Evolutionary conservation across 139 green algal species (phyloP).

Genomic region (Chlorella sp.): DNA sequence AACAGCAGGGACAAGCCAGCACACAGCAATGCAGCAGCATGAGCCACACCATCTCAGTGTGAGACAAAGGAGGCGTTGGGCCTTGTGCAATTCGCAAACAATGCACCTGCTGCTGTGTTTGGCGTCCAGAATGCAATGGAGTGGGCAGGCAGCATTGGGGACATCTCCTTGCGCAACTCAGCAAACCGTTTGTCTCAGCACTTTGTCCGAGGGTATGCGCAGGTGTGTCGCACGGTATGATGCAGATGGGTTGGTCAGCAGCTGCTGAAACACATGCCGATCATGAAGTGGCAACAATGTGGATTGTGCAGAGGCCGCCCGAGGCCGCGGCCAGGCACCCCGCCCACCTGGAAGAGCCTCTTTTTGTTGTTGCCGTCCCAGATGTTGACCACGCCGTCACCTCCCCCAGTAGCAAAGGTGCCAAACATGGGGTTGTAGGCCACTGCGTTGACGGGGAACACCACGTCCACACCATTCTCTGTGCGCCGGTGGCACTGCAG

Average conservation of each 20-base stretch:
- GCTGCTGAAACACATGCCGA: neutral
- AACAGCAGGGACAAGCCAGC: no score
- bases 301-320: neutral
- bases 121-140: neutral
- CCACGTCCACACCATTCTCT: slow-evolving; percentile 53
- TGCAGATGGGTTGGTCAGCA: neutral
- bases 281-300: neutral
- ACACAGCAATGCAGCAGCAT: neutral
- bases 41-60: neutral
- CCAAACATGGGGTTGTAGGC: slow-evolving; percentile 65
- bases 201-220: neutral
- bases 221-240: neutral
- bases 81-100: no score
- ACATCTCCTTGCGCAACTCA: no score
- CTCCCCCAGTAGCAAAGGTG: slow-evolving; percentile 89
- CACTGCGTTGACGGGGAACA: slow-evolving; percentile 85
- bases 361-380: slow-evolving; percentile 94
- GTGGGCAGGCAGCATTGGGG: no score
- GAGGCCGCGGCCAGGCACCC: no score
- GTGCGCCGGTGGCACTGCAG: slow-evolving; percentile 69
- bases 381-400: slow-evolving; percentile 83
- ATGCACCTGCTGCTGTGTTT: no score
- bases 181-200: neutral
- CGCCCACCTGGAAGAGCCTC: slow-evolving; percentile 62
- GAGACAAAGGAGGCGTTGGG: no score